Evolutionary conservation across 371 early-diverging fungal genomes (phyloP), one percentile per base, ranked within the genome.

Genomic region (Circinella minor): DNA sequence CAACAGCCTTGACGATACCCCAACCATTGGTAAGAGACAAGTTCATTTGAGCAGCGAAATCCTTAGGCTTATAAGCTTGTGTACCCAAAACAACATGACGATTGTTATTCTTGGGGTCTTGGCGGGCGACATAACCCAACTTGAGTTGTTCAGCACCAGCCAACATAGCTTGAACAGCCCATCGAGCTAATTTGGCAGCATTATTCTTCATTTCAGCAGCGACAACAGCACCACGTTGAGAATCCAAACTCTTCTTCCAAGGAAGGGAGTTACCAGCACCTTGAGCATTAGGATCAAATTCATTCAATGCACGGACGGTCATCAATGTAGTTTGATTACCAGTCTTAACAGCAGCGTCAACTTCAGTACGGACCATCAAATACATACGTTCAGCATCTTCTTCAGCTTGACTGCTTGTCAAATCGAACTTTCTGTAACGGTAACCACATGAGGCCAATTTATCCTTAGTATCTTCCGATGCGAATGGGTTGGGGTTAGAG

Each of bases 161-260:
- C 65, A 99, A 87, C 63, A 96, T 77, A 62, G 92, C 90, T 83
- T 98, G 97, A 64, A 94, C 87, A 34, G 96, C 93, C 98, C 98
- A 98, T 71, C 96, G 89, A 38, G 95, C 93, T 49, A 99, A 88
- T 81, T 97, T 97, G 85, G 93, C 92, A 69, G 93, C 91, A 88
- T 99, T 98, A 88, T 97, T 98, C 88, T 94, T 96, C 91, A 97
- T 94, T 80, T 98, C 99, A 48, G 96, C 94, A 18, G 97, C 97
- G 68, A 97, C 93, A 46, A 98, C 95, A 57, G 98, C 98, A 77
- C 97, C 99, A 70, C 98, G 93, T 80, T 96, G 96, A 47, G 94
- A 84, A 85, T 97, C 99, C 63, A 98, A 88, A 83, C 95, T 96
- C 81, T 92, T 89, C 72, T 95, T 91, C 99, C 99, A 99, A 77